Percentiles rank a stretch among this genome's conserved stretches.
phyloP scores from a whole-genome alignment of 2,329 filamentous ascomycete species.

The Raffaelea arxii region DNA sequence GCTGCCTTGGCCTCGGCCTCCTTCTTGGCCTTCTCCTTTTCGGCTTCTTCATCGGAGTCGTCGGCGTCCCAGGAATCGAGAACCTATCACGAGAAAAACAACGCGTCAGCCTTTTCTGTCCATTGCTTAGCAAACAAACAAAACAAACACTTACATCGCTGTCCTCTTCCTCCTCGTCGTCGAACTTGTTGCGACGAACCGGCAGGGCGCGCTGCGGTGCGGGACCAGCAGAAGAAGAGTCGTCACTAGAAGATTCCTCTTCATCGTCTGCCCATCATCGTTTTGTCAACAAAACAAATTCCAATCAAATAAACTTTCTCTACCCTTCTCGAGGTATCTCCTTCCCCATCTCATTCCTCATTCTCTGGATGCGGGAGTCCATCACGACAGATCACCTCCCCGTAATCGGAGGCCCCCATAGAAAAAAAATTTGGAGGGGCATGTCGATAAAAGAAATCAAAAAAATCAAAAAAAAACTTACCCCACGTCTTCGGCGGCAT shows the following conservation, averaged over 20 bases:
- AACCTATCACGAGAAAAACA: constrained; percentile 44
- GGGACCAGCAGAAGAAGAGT: constrained; percentile 23
- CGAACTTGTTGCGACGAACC: constrained; percentile 56
- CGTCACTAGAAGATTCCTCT: constrained; percentile 22
- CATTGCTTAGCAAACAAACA: neutral
- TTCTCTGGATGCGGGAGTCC: no score
- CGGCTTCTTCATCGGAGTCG: constrained; percentile 91
- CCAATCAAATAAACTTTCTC: no score
- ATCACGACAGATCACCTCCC: no score
- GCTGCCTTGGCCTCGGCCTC: constrained; percentile 83
- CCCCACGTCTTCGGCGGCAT: no score
- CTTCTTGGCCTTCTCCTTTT: constrained; percentile 81
- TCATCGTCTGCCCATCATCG: constrained; percentile 31
- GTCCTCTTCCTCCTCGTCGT: constrained; percentile 80
- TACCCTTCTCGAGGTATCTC: no score
- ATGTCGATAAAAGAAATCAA: constrained; percentile 4
- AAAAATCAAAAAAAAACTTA: constrained; percentile 8
- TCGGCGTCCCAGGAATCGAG: constrained; percentile 97
- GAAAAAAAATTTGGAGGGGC: neutral
- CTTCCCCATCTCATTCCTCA: no score
- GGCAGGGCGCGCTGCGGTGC: constrained; percentile 29
- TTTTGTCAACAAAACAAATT: no score
- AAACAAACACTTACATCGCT: constrained; percentile 52
- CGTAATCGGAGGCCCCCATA: neutral
- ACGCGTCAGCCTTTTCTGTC: neutral